Evolutionary conservation across 129 eudicot species (phyloP), one percentile per base, ranked within the genome.

Genomic region (Kitagawia praeruptora): DNA sequence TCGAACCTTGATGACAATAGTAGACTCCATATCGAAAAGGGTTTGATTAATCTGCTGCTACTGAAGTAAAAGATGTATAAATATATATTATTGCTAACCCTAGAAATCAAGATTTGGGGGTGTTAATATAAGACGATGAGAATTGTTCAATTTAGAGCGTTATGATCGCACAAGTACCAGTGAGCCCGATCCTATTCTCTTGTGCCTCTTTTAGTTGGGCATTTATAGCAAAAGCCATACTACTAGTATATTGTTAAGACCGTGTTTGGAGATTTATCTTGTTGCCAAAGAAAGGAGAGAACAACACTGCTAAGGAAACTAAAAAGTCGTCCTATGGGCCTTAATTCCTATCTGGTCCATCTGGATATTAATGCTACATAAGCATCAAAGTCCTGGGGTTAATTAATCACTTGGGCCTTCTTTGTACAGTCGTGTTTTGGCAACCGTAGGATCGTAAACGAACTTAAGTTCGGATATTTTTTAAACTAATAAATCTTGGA

Each of bases 1-100:
- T 28, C 86, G 25, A 78, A 88, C 92, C 92, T 88, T 88, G 80
- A 88, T 78, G 49, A 88, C 89, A 1, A 86, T 46, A 76, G 81
- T 38, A 69, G 86, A 80, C 77, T 51, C 92, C 92, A 88, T 88
- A 74, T 82, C 6, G 47, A 44, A 44, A 44, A 9, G 47, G 47
- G 12, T 3, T 44, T 8, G 12, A 9, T 8, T 44, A 8, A 44
- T 44, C 45, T 44, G 12, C 47, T 47, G 51, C 16, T 11, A 47
- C 3, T 2, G 4, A 12, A 15, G 2, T 14, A 14, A 14, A 49
- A 48, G 4, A 72, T 53, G 23, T 8, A 23, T 54, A n/a, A 21
- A 19, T 23, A 58, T n/a, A 14, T 8, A 61, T 61, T 74, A 77
- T 77, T 81, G 74, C 80, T 64, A 81, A 85, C 81, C 80, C 84